Percentiles rank a stretch among this genome's conserved stretches.
Conservation (phyloP, 805 yeast species). For the Metschnikowia kofuensis region DNA sequence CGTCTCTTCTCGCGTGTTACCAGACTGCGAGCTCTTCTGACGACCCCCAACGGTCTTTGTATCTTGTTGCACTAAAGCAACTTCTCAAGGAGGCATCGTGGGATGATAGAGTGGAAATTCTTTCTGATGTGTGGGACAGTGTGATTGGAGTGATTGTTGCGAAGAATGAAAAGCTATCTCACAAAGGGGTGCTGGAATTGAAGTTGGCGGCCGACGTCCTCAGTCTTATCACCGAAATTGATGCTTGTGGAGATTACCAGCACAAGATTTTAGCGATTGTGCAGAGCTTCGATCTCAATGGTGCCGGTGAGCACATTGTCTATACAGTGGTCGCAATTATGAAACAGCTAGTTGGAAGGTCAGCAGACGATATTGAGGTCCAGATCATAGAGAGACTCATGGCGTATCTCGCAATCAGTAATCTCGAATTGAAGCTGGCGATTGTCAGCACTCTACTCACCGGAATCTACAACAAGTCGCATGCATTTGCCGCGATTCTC, state of each 20-base stretch:
- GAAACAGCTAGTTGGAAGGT: slow-evolving; percentile 25
- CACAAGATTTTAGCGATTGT: slow-evolving; percentile 16
- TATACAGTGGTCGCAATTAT: slow-evolving; percentile 34
- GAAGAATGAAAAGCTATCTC: slow-evolving; percentile 7
- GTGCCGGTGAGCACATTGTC: slow-evolving; percentile 16
- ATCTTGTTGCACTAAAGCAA: slow-evolving; percentile 22
- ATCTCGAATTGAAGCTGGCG: slow-evolving; percentile 57
- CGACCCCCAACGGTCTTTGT: slow-evolving; percentile 12
- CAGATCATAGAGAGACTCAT: slow-evolving; percentile 10
- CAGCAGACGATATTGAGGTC: slow-evolving; percentile 9
- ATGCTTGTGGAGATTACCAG: slow-evolving; percentile 14
- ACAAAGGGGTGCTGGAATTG: slow-evolving; percentile 23
- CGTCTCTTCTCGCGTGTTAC: slow-evolving; percentile 29
- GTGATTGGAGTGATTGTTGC: slow-evolving; percentile 8
- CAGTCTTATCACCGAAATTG: slow-evolving; percentile 23
- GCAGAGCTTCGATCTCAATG: slow-evolving; percentile 7
- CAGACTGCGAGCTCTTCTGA: slow-evolving; percentile 4
- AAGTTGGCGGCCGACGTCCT: slow-evolving; percentile 37
- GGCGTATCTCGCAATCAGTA: slow-evolving; percentile 26
- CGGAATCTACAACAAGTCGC: slow-evolving; percentile 55
- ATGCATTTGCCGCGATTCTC: slow-evolving; percentile 44
- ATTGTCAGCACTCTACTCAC: slow-evolving; percentile 57
- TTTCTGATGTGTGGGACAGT: slow-evolving; percentile 12
- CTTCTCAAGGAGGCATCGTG: slow-evolving; percentile 17
- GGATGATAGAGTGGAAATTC: neutral